Base-by-base conservation (phyloP, 768 basidiomycete genomes). In the Leccinellum albellum region DNA sequence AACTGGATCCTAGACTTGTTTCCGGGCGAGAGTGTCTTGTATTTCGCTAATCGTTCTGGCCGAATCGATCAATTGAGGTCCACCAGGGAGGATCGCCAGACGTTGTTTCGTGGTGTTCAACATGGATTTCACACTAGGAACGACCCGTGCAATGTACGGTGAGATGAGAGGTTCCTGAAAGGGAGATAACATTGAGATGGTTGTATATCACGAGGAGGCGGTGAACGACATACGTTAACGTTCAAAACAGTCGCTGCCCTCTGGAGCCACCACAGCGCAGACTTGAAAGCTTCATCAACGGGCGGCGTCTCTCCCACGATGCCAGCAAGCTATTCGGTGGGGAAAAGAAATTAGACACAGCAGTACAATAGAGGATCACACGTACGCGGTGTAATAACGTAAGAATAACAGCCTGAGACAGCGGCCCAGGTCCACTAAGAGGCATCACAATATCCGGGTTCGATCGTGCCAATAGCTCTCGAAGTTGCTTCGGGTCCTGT, bases 261-360 rank as follows among this genome's bases (percentile, higher is more conserved):
- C 67, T 92, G 89, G 62, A 94, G 74, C 91, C 91, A 94, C 90
- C 91, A 92, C 55, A 93, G 74, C 7, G 87, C 83, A 14, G 81
- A 83, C 73, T 91, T 91, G 80, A 91, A 92, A 6, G 81, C 72
- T 64, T 93, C 91, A 58, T 94, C 91, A 49, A 80, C 78, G 10
- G 91, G 88, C 6, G 88, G 81, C 3, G 82, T 85, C 68, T 92
- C 89, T 42, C 86, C 85, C 46, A 92, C 81, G 57, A 87, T 80
- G 28, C 83, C 79, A 56, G 90, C 84, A 31, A 93, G 79, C 89
- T 92, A 69, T 42, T 12, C 20, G 20, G 40, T 12, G 2, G 51
- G n/a, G 54, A 44, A 21, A 9, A 6, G 1, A 15, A 50, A 7
- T 64, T 55, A 56, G 46, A 62, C 7, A 12, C 20, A 17, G 14